Percentiles rank a stretch among this genome's conserved stretches.
Conservation (phyloP, 2,329 filamentous ascomycete species). For the Pseudogymnoascus verrucosus region DNA sequence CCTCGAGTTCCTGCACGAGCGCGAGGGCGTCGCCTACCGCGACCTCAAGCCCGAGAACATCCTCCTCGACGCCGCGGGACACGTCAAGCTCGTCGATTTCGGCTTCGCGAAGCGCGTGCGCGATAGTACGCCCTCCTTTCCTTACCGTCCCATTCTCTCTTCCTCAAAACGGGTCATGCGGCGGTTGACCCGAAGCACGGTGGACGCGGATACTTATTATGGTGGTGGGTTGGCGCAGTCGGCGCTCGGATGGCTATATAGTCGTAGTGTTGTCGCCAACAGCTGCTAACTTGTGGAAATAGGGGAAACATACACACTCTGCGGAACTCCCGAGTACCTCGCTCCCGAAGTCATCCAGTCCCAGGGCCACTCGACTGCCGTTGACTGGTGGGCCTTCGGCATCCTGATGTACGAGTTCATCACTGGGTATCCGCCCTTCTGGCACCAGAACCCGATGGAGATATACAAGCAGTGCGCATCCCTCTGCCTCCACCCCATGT, state of each 20-base stretch:
- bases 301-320: slow-evolving; percentile 74
- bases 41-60: slow-evolving; percentile 81
- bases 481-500: background rate
- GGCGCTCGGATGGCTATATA: background rate
- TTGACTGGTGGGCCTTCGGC: slow-evolving; percentile 83
- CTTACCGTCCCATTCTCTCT: slow-evolving; percentile 8
- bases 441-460: slow-evolving; percentile 79
- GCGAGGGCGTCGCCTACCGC: slow-evolving; percentile 70
- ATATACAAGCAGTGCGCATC: slow-evolving; percentile 66
- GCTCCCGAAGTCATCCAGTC: slow-evolving; percentile 80
- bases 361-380: slow-evolving; percentile 66
- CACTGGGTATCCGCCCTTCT: slow-evolving; percentile 78
- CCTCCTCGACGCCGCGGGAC: slow-evolving; percentile 66
- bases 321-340: slow-evolving; percentile 76
- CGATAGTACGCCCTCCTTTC: slow-evolving; percentile 33
- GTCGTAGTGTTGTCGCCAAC: background rate
- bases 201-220: slow-evolving; percentile 4
- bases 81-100: slow-evolving; percentile 79
- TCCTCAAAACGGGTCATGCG: slow-evolving; percentile 2
- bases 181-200: slow-evolving; percentile 2
- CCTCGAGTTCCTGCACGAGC: slow-evolving; percentile 71
- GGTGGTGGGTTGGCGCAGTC: slow-evolving; percentile 7
- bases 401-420: slow-evolving; percentile 80
- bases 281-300: slow-evolving; percentile 11
- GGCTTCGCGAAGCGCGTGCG: slow-evolving; percentile 76